phyloP scores from a whole-genome alignment of 2,329 filamentous ascomycete species.

The Lachnellula hyalina region DNA sequence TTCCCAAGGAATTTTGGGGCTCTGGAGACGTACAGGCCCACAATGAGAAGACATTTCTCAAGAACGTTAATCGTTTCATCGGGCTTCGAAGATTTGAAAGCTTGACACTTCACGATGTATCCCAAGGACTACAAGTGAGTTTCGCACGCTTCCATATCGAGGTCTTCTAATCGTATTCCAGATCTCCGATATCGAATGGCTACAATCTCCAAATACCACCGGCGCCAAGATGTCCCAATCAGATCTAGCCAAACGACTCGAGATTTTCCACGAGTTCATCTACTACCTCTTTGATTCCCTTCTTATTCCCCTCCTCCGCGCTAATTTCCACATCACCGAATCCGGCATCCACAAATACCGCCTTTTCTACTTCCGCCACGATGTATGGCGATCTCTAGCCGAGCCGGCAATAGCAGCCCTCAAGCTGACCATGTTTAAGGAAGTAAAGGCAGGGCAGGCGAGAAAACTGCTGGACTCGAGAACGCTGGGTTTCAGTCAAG shows the following conservation, averaged over 20 bases:
- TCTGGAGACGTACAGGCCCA: slow-evolving; percentile 42
- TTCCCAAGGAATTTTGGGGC: slow-evolving; percentile 76
- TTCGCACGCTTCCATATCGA: not conserved
- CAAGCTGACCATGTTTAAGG: slow-evolving; percentile 71
- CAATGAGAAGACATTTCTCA: slow-evolving; percentile 60
- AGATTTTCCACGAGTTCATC: slow-evolving; percentile 78
- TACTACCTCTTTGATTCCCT: slow-evolving; percentile 94
- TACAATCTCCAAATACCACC: slow-evolving; percentile 48
- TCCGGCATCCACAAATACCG: slow-evolving; percentile 73
- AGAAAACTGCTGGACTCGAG: slow-evolving; percentile 54
- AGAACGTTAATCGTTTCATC: slow-evolving; percentile 72
- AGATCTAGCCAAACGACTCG: slow-evolving; percentile 68
- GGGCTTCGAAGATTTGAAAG: slow-evolving; percentile 74
- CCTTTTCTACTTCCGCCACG: slow-evolving; percentile 91
- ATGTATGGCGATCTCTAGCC: slow-evolving; percentile 75
- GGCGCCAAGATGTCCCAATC: slow-evolving; percentile 58
- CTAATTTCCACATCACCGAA: slow-evolving; percentile 93
- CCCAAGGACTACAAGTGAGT: slow-evolving; percentile 68
- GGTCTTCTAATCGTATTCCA: slow-evolving; percentile 32
- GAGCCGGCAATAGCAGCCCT: slow-evolving; percentile 66
- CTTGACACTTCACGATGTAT: slow-evolving; percentile 71
- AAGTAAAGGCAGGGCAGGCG: slow-evolving; percentile 57
- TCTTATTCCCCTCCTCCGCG: slow-evolving; percentile 77
- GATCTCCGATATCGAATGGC: slow-evolving; percentile 68
- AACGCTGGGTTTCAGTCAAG: slow-evolving; percentile 67